phyloP scores from a whole-genome alignment of 306 rosid species.

The Dryas octopetala region DNA sequence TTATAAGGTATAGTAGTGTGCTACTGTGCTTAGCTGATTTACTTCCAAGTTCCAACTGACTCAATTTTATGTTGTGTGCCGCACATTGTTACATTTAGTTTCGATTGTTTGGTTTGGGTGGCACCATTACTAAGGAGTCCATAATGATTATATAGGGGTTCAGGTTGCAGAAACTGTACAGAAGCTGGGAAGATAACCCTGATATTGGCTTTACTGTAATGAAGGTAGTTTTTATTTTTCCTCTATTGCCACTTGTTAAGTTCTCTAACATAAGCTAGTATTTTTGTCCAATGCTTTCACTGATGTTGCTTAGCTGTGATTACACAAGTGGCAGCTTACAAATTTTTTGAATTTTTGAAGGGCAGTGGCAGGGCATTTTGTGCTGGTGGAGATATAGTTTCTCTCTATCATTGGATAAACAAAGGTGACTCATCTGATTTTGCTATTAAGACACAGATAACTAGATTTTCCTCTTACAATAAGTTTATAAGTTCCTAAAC shows the following conservation, averaged over 20 bases:
- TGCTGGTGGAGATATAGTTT: slow-evolving; percentile 91
- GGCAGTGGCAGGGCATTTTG: slow-evolving; percentile 86
- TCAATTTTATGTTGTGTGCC: no score
- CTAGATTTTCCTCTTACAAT: neutral
- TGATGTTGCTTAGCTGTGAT: neutral
- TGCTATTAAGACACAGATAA: neutral
- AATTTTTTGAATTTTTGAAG: slow-evolving; percentile 36
- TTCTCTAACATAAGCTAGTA: neutral
- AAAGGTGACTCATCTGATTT: slow-evolving; percentile 39
- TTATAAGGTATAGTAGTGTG: no score
- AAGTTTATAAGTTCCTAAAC: neutral
- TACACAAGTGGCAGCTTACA: slow-evolving; percentile 17
- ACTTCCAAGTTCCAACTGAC: no score
- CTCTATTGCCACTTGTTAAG: neutral
- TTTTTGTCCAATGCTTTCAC: neutral
- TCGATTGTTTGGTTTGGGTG: neutral
- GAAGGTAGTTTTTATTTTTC: slow-evolving; percentile 48
- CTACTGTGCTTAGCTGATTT: no score
- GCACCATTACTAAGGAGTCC: neutral
- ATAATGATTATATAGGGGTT: slow-evolving; percentile 42
- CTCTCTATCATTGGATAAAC: slow-evolving; percentile 54
- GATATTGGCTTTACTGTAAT: slow-evolving; percentile 69
- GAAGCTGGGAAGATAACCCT: slow-evolving; percentile 72
- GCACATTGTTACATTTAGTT: neutral
- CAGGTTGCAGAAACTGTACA: slow-evolving; percentile 60